Evolutionary conservation across 768 basidiomycete genomes (phyloP).

Genomic region (Xanthoconium purpureum): DNA sequence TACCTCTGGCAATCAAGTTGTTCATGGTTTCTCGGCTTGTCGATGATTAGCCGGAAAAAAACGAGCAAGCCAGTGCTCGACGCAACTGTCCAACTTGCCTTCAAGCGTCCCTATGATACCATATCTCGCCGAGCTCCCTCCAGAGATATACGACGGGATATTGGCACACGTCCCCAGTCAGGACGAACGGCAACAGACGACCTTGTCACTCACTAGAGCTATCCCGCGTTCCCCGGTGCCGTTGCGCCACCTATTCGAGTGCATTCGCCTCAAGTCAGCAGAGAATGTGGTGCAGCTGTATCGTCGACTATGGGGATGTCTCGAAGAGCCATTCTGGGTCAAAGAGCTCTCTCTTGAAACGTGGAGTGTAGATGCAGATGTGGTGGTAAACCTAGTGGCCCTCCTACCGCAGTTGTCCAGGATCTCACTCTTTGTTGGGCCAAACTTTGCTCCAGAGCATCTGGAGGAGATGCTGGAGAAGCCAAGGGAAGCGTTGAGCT

Average conservation of each 20-base stretch:
- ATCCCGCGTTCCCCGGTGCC: constrained; percentile 63
- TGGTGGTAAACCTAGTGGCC: constrained; percentile 65
- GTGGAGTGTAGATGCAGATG: constrained; percentile 74
- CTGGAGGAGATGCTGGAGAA: constrained; percentile 62
- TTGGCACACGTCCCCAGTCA: constrained; percentile 46
- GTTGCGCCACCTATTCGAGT: constrained; percentile 52
- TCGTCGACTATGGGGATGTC: constrained; percentile 44
- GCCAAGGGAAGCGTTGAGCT: constrained; percentile 45
- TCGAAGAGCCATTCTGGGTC: constrained; percentile 39
- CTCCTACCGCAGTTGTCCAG: constrained; percentile 50
- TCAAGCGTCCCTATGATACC: constrained; percentile 11
- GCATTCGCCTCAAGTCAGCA: constrained; percentile 47
- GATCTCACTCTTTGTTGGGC: constrained; percentile 68
- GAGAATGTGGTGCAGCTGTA: constrained; percentile 59
- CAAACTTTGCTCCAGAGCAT: constrained; percentile 77
- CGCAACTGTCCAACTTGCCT: neutral
- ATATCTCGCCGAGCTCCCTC: constrained; percentile 44
- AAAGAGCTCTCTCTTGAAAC: constrained; percentile 50
- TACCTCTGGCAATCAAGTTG: neutral
- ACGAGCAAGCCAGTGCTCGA: too few relatives aligned
- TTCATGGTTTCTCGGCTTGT: neutral
- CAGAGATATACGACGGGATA: constrained; percentile 65
- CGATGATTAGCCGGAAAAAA: neutral
- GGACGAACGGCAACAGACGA: constrained; percentile 46
- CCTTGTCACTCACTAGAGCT: constrained; percentile 58